phyloP scores from a whole-genome alignment of 371 early-diverging fungal genomes.

The Mortierella sp. region DNA sequence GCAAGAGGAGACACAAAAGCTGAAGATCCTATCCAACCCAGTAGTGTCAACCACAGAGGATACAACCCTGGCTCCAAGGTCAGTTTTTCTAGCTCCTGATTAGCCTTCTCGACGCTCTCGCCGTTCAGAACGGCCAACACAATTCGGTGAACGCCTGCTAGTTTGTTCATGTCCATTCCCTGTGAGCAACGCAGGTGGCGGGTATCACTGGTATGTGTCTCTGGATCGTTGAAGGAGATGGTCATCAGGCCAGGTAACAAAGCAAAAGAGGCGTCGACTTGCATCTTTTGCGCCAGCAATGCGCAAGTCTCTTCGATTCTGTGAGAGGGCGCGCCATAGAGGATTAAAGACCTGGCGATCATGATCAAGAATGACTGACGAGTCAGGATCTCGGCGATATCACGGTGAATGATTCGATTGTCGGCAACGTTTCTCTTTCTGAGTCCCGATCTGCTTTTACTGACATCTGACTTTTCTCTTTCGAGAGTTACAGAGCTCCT shows the following conservation, averaged over 20 bases:
- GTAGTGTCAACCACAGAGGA: slow-evolving; percentile 65
- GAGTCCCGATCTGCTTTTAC: background rate
- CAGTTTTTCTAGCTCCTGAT: slow-evolving; percentile 66
- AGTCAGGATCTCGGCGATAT: slow-evolving; percentile 69
- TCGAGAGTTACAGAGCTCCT: slow-evolving; percentile 28
- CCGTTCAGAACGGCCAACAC: slow-evolving; percentile 65
- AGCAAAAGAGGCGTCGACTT: slow-evolving; percentile 77
- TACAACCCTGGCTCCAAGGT: slow-evolving; percentile 59
- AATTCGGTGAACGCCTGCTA: slow-evolving; percentile 68
- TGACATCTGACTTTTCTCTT: background rate
- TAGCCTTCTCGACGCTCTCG: slow-evolving; percentile 68
- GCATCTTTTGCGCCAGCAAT: slow-evolving; percentile 65
- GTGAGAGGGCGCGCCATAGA: slow-evolving; percentile 74
- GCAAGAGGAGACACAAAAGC: slow-evolving; percentile 65
- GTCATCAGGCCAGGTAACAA: slow-evolving; percentile 81
- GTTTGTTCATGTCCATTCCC: slow-evolving; percentile 78
- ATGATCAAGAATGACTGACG: slow-evolving; percentile 73
- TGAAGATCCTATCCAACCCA: slow-evolving; percentile 63
- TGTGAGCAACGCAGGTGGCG: slow-evolving; percentile 73
- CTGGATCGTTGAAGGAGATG: slow-evolving; percentile 78
- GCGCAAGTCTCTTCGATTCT: slow-evolving; percentile 69
- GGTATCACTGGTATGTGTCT: slow-evolving; percentile 84
- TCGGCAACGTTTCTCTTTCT: slow-evolving; percentile 6
- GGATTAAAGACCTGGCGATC: slow-evolving; percentile 65
- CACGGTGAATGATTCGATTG: slow-evolving; percentile 38